Conservation (phyloP, 768 basidiomycete species). For the Lentinula detonsa region DNA sequence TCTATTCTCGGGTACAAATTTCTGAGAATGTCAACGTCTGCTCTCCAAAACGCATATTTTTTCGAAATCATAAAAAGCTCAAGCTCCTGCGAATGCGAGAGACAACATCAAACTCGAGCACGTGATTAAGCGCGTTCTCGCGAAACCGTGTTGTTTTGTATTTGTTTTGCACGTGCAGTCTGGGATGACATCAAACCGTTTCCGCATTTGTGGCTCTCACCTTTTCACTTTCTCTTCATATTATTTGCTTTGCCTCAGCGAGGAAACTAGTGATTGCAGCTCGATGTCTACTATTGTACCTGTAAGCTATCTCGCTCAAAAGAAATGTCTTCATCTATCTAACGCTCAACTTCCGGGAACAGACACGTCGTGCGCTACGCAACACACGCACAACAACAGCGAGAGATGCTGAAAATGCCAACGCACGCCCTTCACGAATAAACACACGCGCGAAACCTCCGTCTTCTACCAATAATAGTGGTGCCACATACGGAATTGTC, state of each 20-base stretch:
- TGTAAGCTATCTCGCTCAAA: neutral
- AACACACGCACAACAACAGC: conserved; percentile 43
- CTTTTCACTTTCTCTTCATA: neutral
- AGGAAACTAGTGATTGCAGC: neutral
- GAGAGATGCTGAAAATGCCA: conserved; percentile 67
- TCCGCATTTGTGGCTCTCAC: neutral
- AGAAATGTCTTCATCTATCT: neutral
- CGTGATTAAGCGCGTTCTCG: neutral
- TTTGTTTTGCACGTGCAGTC: conserved; percentile 6
- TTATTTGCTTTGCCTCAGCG: conserved; percentile 2
- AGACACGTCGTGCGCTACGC: conserved; percentile 66
- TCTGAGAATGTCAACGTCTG: too few species aligned
- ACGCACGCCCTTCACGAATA: conserved; percentile 54
- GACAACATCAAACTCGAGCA: neutral
- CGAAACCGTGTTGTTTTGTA: neutral
- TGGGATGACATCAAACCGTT: neutral
- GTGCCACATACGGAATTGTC: conserved; percentile 29
- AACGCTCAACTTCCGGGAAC: neutral
- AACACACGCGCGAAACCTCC: conserved; percentile 56
- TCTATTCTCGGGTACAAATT: too few species aligned
- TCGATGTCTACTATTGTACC: conserved; percentile 4
- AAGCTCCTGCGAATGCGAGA: too few species aligned
- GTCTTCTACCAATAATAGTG: conserved; percentile 27
- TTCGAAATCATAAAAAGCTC: too few species aligned
- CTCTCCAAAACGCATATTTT: too few species aligned